Evolutionary conservation across 1,284 basidiomycete genomes (phyloP).

Genomic region (Cryptococcus maquisensis): DNA sequence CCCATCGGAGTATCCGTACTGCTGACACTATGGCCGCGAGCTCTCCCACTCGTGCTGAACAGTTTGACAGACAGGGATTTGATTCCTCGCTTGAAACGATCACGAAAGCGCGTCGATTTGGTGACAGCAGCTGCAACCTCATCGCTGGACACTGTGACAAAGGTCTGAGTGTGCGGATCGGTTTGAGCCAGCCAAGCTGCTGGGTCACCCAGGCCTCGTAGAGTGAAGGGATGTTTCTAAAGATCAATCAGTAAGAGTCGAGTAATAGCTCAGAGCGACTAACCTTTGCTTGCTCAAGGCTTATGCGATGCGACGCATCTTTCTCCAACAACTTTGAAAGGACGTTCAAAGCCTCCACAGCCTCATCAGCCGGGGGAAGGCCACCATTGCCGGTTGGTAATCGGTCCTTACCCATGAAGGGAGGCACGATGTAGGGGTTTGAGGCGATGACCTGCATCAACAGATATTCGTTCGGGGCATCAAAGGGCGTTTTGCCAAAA

Average conservation of each 20-base stretch:
- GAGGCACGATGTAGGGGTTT: slow-evolving; percentile 67
- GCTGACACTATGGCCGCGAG: slow-evolving; percentile 33
- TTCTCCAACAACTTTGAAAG: slow-evolving; percentile 77
- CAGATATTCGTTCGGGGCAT: slow-evolving; percentile 66
- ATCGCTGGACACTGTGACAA: slow-evolving; percentile 67
- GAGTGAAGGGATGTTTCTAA: slow-evolving; percentile 63
- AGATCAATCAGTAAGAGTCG: slow-evolving; percentile 1
- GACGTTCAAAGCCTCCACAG: slow-evolving; percentile 63
- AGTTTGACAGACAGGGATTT: slow-evolving; percentile 31
- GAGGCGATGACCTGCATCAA: slow-evolving; percentile 81
- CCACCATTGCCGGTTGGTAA: slow-evolving; percentile 60
- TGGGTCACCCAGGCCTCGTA: slow-evolving; percentile 66
- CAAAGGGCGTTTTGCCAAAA: slow-evolving; percentile 75
- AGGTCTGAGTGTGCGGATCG: slow-evolving; percentile 58
- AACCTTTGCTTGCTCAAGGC: slow-evolving; percentile 81
- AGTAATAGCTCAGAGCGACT: slow-evolving; percentile 20
- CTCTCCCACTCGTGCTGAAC: slow-evolving; percentile 13
- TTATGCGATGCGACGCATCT: slow-evolving; percentile 71
- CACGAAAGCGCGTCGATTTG: slow-evolving; percentile 34
- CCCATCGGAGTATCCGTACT: slow-evolving; percentile 13
- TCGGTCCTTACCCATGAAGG: slow-evolving; percentile 69
- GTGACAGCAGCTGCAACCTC: slow-evolving; percentile 73
- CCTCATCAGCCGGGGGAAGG: slow-evolving; percentile 40
- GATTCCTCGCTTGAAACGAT: slow-evolving; percentile 39
- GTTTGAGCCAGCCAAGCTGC: slow-evolving; percentile 76